A percentile compares a stretch with the other conserved stretches of the same genome.
These are phyloP conservation scores for Deinandra increscens DNA, from an alignment of 129 eudicot species.

Conservation along the genomic window DNA sequence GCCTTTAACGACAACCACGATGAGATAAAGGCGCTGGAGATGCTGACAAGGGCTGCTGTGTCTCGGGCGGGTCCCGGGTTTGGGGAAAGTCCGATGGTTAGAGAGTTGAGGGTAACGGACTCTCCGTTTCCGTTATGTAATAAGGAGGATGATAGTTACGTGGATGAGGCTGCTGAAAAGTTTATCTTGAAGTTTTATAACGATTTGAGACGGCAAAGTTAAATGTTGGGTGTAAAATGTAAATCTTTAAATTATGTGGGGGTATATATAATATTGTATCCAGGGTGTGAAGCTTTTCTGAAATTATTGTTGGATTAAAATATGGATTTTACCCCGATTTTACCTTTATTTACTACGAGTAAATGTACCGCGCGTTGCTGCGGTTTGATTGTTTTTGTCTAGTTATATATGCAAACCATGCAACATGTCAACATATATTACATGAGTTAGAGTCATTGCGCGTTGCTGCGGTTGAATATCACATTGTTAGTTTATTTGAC, in stretches of 20 bases:
- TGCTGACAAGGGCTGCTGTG: constrained; percentile 44
- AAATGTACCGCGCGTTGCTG: no score
- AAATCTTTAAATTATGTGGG: constrained; percentile 13
- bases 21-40: constrained; percentile 39
- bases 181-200: constrained; percentile 56
- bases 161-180: constrained; percentile 67
- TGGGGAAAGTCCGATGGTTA: constrained; percentile 52
- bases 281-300: no score
- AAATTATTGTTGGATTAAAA: no score
- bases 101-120: constrained; percentile 72
- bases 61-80: constrained; percentile 51
- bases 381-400: no score
- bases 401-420: no score
- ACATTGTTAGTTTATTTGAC: no score
- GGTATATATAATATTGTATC: background rate
- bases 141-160: constrained; percentile 36
- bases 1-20: background rate
- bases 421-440: no score
- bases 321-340: no score
- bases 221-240: constrained; percentile 12
- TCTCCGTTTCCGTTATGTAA: constrained; percentile 63
- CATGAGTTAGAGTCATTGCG: no score
- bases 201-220: constrained; percentile 43
- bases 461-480: no score
- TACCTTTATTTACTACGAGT: no score